Evolutionary conservation across 345 rosid genomes (phyloP).

Genomic region (Dimocarpus longan): DNA sequence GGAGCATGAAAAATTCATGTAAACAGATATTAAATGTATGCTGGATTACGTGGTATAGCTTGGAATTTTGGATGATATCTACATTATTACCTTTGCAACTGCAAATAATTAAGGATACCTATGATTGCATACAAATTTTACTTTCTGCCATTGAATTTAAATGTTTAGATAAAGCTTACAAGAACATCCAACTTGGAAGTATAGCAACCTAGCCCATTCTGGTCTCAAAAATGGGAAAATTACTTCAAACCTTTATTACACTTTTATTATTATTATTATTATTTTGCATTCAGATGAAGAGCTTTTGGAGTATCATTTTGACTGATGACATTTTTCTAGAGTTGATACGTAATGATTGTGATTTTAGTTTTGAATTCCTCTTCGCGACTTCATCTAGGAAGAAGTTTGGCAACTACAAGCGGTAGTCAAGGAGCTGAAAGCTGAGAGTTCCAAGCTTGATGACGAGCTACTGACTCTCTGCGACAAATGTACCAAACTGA

Average conservation of each 20-base stretch:
- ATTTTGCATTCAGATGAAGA: background rate
- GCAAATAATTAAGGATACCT: background rate
- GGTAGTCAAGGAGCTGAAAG: background rate
- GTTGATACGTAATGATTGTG: background rate
- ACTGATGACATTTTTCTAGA: background rate
- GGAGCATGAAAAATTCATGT: background rate
- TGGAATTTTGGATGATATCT: no score
- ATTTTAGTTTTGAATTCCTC: background rate
- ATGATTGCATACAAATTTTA: background rate
- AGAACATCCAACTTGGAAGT: background rate
- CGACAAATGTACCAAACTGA: slow-evolving; percentile 10
- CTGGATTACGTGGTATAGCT: no score
- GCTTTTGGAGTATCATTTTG: background rate
- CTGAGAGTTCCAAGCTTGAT: slow-evolving; percentile 9
- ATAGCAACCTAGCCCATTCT: background rate
- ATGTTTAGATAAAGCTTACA: background rate
- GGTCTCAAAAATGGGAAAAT: background rate
- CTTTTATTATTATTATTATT: no score
- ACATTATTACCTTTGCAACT: no score
- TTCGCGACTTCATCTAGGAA: slow-evolving; percentile 13
- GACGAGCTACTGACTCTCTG: background rate
- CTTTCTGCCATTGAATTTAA: background rate
- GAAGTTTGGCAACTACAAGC: background rate
- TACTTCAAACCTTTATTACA: background rate
- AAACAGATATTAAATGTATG: background rate